Base-by-base conservation (phyloP, 371 early-diverging fungal species). In the Mortierella sp. region DNA sequence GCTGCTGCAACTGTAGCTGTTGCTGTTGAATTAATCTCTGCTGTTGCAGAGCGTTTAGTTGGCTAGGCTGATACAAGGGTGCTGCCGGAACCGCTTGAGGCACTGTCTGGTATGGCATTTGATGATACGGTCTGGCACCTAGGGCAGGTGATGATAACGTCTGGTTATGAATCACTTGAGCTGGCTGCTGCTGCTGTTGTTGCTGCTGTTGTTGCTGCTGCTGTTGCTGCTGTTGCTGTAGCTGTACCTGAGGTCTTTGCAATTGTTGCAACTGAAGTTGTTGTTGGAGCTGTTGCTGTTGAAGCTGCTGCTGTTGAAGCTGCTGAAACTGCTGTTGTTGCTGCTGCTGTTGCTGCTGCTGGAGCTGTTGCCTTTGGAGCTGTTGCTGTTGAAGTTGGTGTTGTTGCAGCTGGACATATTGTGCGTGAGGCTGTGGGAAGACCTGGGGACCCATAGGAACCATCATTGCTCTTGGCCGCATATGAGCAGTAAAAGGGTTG, bases 311-410 rank as follows among this genome's bases (percentile, higher is more conserved):
- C 26, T 41, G 49, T 13, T 54, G 54, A 16, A 16, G 47, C 16
- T 62, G 54, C 10, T 53, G 54, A 10, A 39, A 39, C 10, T 16
- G 23, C 12, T 47, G 48, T 38, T 54, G 63, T 18, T 63, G 54
- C 12, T 34, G 46, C 8, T 54, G 48, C 14, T 58, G 58, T 14
- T 46, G 58, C 31, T 48, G 38, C 13, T 59, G 49, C 27, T 59
- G 59, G 1, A 34, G 51, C 21, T 59, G 51, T 26, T 59, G 50
- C 13, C 43, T 41, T 27, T 50, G 39, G 49, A n/a, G n/a, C 12
- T 47, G 58, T 41, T 26, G 60, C 18, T 59, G 61, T 23, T 61
- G 61, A 8, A 31, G 53, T 41, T 54, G 59, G 12, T 54, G 61
- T 31, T 53, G 61, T 12, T 64, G 65, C 14, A 28, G 34, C 23